phyloP scores from a whole-genome alignment of 2,329 filamentous ascomycete genomes.

The Dothideomycetes sp. region DNA sequence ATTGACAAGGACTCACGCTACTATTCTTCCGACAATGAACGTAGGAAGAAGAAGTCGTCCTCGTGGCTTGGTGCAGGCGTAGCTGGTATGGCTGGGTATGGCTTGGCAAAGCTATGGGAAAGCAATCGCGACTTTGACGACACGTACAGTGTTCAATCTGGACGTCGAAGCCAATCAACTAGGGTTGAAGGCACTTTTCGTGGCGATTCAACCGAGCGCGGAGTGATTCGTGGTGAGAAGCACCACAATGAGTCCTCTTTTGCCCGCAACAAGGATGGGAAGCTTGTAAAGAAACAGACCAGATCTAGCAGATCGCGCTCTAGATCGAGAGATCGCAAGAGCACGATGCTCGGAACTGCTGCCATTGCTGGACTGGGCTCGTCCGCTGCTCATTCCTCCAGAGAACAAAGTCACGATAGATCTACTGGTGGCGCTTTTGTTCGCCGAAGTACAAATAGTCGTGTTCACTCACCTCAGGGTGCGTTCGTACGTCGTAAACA shows the following conservation, averaged over 20 bases:
- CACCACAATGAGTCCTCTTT: slow-evolving; percentile 14
- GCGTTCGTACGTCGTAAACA: slow-evolving; percentile 5
- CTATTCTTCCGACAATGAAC: slow-evolving; percentile 40
- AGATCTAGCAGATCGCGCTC: slow-evolving; percentile 13
- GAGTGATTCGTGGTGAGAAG: slow-evolving; percentile 13
- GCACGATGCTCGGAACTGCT: slow-evolving; percentile 11
- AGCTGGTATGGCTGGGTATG: slow-evolving; percentile 43
- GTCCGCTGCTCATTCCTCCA: too few relatives aligned
- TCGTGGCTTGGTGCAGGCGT: slow-evolving; percentile 42
- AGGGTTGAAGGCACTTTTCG: too few relatives aligned
- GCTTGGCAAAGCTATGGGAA: slow-evolving; percentile 39
- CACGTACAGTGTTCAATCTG: slow-evolving; percentile 47
- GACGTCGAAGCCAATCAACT: slow-evolving; percentile 25
- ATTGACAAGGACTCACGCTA: slow-evolving; percentile 52
- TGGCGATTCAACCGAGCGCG: too few relatives aligned
- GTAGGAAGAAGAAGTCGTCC: slow-evolving; percentile 24
- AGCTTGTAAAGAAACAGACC: not conserved
- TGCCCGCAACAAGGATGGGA: slow-evolving; percentile 20
- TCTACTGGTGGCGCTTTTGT: not conserved
- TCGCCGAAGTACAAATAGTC: not conserved
- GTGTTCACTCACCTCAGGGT: slow-evolving; percentile 3
- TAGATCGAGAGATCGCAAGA: slow-evolving; percentile 27
- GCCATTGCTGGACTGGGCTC: too few relatives aligned
- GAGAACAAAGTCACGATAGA: not conserved
- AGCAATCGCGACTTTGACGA: slow-evolving; percentile 46